Evolutionary conservation across 202 grass and related monocot genomes (phyloP).

Genomic region (Schoenoplectus tabernaemontani): DNA sequence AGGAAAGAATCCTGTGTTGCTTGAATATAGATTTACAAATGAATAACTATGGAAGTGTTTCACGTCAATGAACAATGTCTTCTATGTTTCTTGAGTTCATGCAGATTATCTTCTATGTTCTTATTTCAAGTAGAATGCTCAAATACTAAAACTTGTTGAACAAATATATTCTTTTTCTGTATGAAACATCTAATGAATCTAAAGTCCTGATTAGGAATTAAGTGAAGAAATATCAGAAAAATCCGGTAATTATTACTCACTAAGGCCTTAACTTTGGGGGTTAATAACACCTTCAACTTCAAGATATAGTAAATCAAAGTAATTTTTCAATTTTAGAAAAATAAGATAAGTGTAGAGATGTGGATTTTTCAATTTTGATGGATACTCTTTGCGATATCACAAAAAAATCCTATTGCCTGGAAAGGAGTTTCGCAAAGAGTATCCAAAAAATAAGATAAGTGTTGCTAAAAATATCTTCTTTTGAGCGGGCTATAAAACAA

Average conservation of each 20-base stretch:
- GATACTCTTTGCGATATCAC: not conserved
- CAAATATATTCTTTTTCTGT: not conserved
- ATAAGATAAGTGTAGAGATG: not conserved
- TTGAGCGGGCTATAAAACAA: not conserved
- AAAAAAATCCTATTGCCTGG: not conserved
- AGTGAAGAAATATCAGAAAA: not conserved
- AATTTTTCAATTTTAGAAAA: not conserved
- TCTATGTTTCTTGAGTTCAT: too few species aligned
- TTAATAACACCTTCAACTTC: too few species aligned
- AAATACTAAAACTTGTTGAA: not conserved
- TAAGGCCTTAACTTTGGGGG: too few species aligned
- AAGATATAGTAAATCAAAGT: too few species aligned
- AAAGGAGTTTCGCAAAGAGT: not conserved
- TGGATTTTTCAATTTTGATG: not conserved
- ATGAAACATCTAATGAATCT: not conserved
- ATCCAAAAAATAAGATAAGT: not conserved
- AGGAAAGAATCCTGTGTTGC: too few species aligned
- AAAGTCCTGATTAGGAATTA: not conserved
- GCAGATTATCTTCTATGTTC: too few species aligned
- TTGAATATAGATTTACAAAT: too few species aligned
- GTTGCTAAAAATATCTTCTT: not conserved
- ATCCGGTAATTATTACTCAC: not conserved
- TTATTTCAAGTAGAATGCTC: not conserved
- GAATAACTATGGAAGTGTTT: too few species aligned
- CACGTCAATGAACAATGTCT: not conserved